phyloP scores from a whole-genome alignment of 345 rosid species.

The Eucalyptus cloeziana region DNA sequence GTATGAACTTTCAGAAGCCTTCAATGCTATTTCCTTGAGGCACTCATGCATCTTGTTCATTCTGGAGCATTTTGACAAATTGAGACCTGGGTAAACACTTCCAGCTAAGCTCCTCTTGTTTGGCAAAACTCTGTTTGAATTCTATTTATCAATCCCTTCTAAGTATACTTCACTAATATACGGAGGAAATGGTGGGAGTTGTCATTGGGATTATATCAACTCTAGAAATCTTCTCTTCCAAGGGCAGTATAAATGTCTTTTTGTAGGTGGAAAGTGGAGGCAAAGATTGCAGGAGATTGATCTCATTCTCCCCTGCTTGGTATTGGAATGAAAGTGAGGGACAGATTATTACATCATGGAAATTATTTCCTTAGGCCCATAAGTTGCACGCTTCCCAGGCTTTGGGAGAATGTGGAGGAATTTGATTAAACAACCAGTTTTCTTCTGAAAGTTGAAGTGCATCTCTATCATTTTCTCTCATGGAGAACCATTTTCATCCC shows the following conservation, averaged over 20 bases:
- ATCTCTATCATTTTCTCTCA: neutral
- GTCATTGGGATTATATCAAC: neutral
- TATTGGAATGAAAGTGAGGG: neutral
- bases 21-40: slow-evolving; percentile 83
- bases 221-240: neutral
- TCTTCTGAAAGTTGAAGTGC: neutral
- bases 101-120: neutral
- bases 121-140: neutral
- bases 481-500: neutral
- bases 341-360: neutral
- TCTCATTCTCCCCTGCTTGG: neutral
- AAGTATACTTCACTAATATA: neutral
- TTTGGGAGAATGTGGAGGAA: neutral
- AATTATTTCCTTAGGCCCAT: neutral
- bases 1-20: slow-evolving; percentile 98
- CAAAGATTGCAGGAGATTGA: neutral
- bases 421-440: neutral
- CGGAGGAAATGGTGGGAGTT: neutral
- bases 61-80: slow-evolving; percentile 83
- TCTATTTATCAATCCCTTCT: neutral
- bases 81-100: slow-evolving; percentile 63
- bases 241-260: neutral
- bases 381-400: neutral
- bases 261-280: neutral
- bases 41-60: slow-evolving; percentile 86